Base-by-base conservation (phyloP, 345 rosid species). In the Salix koriyanagi region DNA sequence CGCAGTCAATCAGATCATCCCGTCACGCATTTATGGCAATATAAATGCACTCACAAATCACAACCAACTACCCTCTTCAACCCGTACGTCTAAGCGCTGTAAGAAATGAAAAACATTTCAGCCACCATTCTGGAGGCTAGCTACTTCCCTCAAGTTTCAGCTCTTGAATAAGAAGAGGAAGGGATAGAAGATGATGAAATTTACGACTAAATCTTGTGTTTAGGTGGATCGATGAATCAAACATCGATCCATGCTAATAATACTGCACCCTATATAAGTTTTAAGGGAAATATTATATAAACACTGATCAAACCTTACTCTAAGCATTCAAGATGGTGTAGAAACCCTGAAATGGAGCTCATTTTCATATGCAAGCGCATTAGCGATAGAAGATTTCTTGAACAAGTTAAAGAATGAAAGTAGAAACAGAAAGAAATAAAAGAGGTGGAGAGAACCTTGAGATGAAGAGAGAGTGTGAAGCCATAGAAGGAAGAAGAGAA, bases 391-490 rank as follows among this genome's bases (percentile, higher is more conserved):
- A n/a, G 62, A 56, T 23, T 56, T 56, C 62, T 56, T 3, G 28
- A 56, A 26, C 28, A 56, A 1, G 10, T 4, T 56, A 56, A 2
- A 46, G 37, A 50, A 28, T 28, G 44, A 3, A 6, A n/a, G 19
- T 2, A 37, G 52, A 36, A 26, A 56, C n/a, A 56, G 2, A 23
- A 7, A 60, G 6, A 41, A 19, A 7, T 18, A 3, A 6, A 21
- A 44, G 46, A 41, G 23, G 16, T 32, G n/a, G 39, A 69, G 61
- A 26, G 34, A 44, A 79, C 82, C 82, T 74, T 79, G 71, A 74
- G 65, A 79, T 46, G 82, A 73, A 32, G 69, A 60, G 62, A 74
- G 78, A 50, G 64, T 28, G 69, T 7, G 25, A 70, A 79, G 74
- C 74, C 72, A 66, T 39, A 78, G 73, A 56, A 58, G 16, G 50